phyloP scores from a whole-genome alignment of 805 yeast genomes.

The Sugiyamaella marilandica region DNA sequence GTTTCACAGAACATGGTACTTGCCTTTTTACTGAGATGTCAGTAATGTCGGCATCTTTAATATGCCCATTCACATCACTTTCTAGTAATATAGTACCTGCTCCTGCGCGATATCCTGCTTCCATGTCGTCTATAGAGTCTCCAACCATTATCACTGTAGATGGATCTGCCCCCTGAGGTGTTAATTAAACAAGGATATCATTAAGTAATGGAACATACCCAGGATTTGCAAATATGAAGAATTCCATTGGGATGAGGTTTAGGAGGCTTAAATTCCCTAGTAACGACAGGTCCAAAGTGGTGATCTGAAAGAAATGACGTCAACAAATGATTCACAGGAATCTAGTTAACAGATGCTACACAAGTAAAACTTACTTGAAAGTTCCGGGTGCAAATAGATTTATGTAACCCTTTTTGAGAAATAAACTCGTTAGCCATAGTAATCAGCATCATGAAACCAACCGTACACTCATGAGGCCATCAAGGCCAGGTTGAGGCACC shows the following conservation, averaged over 20 bases:
- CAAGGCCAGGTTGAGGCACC: conserved; percentile 46
- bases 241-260: conserved; percentile 66
- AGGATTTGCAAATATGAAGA: conserved; percentile 46
- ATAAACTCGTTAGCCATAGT: conserved; percentile 21
- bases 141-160: conserved; percentile 61
- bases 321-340: conserved; percentile 52
- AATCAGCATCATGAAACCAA: background rate
- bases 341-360: conserved; percentile 8
- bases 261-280: conserved; percentile 62
- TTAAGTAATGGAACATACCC: conserved; percentile 30
- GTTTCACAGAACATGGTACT: conserved; percentile 10
- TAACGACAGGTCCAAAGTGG: conserved; percentile 47
- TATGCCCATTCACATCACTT: conserved; percentile 46
- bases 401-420: conserved; percentile 33
- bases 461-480: conserved; percentile 36
- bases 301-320: conserved; percentile 40
- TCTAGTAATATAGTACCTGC: conserved; percentile 50
- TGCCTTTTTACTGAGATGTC: conserved; percentile 34
- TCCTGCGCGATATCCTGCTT: conserved; percentile 61
- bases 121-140: conserved; percentile 67
- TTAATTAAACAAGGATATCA: background rate
- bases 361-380: conserved; percentile 28
- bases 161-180: conserved; percentile 35
- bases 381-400: conserved; percentile 63
- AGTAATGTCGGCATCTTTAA: conserved; percentile 37